Evolutionary conservation across 2,329 filamentous ascomycete species (phyloP).

Genomic region (Chrysoporthe austroafricana): DNA sequence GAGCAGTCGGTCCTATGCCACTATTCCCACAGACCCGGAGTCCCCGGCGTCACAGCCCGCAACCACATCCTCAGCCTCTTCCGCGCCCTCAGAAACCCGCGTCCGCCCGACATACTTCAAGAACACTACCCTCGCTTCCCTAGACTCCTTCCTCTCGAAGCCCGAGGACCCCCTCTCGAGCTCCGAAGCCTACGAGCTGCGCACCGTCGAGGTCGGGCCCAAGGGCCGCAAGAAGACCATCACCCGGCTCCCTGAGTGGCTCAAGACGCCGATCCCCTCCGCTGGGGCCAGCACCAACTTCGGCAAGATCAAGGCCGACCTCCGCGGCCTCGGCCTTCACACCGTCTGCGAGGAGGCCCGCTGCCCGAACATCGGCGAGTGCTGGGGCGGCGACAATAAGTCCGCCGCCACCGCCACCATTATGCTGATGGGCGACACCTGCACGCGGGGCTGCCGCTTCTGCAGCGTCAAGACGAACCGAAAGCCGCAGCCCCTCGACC

Average conservation of each 20-base stretch:
- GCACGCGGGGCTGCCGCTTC: constrained; percentile 93
- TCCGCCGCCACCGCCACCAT: constrained; percentile 93
- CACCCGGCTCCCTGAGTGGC: constrained; percentile 84
- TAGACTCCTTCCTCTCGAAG: constrained; percentile 58
- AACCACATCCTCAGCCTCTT: constrained; percentile 28
- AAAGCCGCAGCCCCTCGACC: constrained; percentile 77
- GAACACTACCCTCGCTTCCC: constrained; percentile 58
- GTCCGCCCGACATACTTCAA: constrained; percentile 61
- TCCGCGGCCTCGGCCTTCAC: constrained; percentile 86
- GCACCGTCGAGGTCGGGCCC: constrained; percentile 67
- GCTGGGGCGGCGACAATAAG: constrained; percentile 92
- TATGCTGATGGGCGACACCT: constrained; percentile 99
- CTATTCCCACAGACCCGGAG: constrained; percentile 43
- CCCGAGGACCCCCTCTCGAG: constrained; percentile 49
- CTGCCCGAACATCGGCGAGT: constrained; percentile 97
- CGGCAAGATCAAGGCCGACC: constrained; percentile 92
- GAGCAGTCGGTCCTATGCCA: constrained; percentile 49
- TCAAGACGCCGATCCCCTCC: constrained; percentile 85
- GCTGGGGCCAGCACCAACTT: constrained; percentile 77
- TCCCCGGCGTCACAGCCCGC: constrained; percentile 31
- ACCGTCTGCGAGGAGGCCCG: constrained; percentile 98
- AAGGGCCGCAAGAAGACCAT: constrained; percentile 66
- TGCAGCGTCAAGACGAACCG: constrained; percentile 93
- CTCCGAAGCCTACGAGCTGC: constrained; percentile 62
- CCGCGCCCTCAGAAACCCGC: constrained; percentile 28